phyloP scores from a whole-genome alignment of 495 filamentous ascomycete genomes.

The Astrocystis sublimbata region DNA sequence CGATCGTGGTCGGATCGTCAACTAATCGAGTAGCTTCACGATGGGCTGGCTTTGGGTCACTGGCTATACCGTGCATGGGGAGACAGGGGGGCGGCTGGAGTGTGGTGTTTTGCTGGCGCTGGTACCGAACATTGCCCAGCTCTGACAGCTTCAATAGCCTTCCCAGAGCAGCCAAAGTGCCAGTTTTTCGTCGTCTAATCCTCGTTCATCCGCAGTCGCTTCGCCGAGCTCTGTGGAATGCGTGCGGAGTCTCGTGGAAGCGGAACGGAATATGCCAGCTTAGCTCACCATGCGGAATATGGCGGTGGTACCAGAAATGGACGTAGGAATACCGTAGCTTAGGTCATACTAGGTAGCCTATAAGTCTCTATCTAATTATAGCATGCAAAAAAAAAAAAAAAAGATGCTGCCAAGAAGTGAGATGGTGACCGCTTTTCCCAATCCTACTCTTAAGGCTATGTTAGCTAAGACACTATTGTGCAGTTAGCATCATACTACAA shows the following conservation, averaged over 20 bases:
- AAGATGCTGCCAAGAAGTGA: background rate
- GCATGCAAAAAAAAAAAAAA: background rate
- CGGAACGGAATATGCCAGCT: background rate
- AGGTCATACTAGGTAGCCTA: background rate
- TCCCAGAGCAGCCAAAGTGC: background rate
- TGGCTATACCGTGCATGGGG: background rate
- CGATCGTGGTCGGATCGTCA: background rate
- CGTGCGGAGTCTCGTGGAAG: constrained; percentile 2
- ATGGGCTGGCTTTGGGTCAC: constrained; percentile 5
- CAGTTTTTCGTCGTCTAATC: background rate
- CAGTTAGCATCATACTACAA: background rate
- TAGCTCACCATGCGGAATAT: constrained; percentile 2
- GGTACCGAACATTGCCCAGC: background rate
- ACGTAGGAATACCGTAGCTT: no score
- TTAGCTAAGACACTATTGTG: background rate
- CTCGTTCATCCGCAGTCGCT: background rate
- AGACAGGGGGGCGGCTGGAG: background rate
- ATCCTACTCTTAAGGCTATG: background rate
- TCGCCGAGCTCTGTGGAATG: background rate
- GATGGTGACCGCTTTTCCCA: background rate
- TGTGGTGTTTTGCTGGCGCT: background rate
- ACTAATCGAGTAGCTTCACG: background rate
- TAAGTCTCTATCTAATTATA: constrained; percentile 9
- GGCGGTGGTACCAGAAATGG: background rate
- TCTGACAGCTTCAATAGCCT: background rate